These are phyloP conservation scores for Ogataea trehalophila DNA, from an alignment of 805 yeast genomes.

Conservation along the genomic window DNA sequence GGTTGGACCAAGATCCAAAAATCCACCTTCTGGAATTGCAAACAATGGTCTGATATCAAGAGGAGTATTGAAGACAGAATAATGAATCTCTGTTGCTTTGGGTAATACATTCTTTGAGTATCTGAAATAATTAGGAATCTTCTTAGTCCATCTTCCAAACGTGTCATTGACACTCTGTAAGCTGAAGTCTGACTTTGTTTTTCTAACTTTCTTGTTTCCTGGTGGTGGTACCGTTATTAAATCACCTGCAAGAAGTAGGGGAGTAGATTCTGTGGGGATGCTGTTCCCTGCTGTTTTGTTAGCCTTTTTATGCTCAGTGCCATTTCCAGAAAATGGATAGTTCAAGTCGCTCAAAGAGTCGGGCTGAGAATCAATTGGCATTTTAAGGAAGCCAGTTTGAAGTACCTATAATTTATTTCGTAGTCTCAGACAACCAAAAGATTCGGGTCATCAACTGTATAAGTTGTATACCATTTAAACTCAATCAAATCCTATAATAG, in stretches of 20 bases:
- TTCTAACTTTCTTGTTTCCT: not conserved
- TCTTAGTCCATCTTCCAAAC: slow-evolving; percentile 14
- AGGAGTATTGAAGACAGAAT: slow-evolving; percentile 48
- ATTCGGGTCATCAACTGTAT: too few relatives aligned
- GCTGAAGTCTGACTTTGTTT: slow-evolving; percentile 5
- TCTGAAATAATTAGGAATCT: slow-evolving; percentile 10
- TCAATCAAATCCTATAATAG: too few relatives aligned
- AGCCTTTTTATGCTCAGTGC: not conserved
- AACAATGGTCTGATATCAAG: slow-evolving; percentile 26
- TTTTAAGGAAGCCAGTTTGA: too few relatives aligned
- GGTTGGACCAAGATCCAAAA: slow-evolving; percentile 23
- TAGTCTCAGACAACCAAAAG: too few relatives aligned
- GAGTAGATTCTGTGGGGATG: not conserved
- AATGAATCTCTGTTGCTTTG: slow-evolving; percentile 38
- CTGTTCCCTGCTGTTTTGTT: not conserved
- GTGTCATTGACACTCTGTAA: slow-evolving; percentile 7
- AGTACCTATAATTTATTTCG: too few relatives aligned
- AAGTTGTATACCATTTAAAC: too few relatives aligned
- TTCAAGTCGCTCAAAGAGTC: not conserved
- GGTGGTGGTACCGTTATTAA: not conserved
- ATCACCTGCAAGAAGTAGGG: not conserved
- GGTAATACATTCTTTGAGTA: slow-evolving; percentile 20
- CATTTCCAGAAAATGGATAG: not conserved
- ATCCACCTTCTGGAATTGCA: slow-evolving; percentile 24
- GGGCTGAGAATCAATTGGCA: not conserved